Evolutionary conservation across 345 rosid genomes (phyloP), one percentile per base, ranked within the genome.

Genomic region (Diplotaxis tenuifolia): DNA sequence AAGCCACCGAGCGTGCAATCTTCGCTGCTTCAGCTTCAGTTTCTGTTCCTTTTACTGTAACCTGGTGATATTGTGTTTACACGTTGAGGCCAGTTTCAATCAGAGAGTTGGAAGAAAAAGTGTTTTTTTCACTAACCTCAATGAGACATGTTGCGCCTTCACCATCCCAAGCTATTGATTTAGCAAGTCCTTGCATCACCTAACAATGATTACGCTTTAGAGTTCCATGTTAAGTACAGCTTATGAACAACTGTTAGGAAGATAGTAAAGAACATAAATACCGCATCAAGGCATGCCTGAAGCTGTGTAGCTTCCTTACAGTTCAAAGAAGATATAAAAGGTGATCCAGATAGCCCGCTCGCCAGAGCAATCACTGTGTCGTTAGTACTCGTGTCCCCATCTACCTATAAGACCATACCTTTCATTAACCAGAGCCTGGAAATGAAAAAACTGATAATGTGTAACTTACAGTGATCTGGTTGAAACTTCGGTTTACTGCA

Each of bases 151-250:
- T 92, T 45, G 99, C 96, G 57, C 98, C 99, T 80, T 92, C 99
- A 61, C 99, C 99, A 86, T 94, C 99, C 99, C 96, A 95, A 75
- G 99, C 98, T 73, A 92, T 83, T 79, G 99, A 92, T 82, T 92
- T 94, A 18, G 99, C 99, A 59, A 92, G 96, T 72, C 96, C 95
- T 87, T 94, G 96, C 99, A 89, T 94, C 63, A 94, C 97, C 98
- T 94, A 82, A 38, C 62, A 19, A 20, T 5, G 0, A 12, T 67
- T 27, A n/a, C 3, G 4, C n/a, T 22, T 25, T 25, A 7, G 28
- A 10, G 19, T 38, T 75, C 23, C 0, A 28, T 38, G 59, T 22
- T 21, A 69, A 54, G 42, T n/a, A 57, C 58, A 75, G 23, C 58
- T 62, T 29, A 15, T 15, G 27, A 68, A 28, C 56, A 23, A 49